These are phyloP conservation scores for Eimeria praecox DNA, from an alignment of 169 alveolate genomes.

Conservation along the genomic window DNA sequence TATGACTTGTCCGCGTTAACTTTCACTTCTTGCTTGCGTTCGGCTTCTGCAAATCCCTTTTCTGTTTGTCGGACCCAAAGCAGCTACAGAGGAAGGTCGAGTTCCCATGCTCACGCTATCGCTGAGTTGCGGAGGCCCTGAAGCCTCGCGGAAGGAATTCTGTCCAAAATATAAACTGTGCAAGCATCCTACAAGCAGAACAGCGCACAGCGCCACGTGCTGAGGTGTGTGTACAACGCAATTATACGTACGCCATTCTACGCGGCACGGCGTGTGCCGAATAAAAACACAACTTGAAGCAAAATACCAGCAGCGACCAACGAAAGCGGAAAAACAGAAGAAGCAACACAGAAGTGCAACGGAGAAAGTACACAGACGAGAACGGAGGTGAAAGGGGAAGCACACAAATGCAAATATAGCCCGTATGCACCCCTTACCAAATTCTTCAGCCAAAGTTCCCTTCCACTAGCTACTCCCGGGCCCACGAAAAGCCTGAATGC, in stretches of 20 bases:
- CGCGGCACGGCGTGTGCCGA: background rate
- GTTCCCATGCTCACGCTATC: background rate
- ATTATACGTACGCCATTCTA: background rate
- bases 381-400: background rate
- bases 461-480: slow-evolving; percentile 37
- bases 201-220: background rate
- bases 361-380: background rate
- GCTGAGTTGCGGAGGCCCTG: slow-evolving; percentile 6
- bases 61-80: background rate
- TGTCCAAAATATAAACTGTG: background rate
- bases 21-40: background rate
- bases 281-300: background rate
- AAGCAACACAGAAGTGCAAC: background rate
- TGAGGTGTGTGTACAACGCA: background rate
- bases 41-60: background rate
- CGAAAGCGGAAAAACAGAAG: background rate
- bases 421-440: background rate
- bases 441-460: slow-evolving; percentile 16
- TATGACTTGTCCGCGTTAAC: too few relatives aligned
- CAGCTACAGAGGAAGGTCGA: too few relatives aligned
- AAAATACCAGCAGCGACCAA: background rate
- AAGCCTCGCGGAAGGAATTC: slow-evolving; percentile 9
- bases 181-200: slow-evolving; percentile 19
- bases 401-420: too few relatives aligned
- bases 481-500: background rate